Percentiles rank a stretch among this genome's conserved stretches.
Evolutionary conservation across 345 rosid species (phyloP).

Genomic region (Eucalyptus regnans): DNA sequence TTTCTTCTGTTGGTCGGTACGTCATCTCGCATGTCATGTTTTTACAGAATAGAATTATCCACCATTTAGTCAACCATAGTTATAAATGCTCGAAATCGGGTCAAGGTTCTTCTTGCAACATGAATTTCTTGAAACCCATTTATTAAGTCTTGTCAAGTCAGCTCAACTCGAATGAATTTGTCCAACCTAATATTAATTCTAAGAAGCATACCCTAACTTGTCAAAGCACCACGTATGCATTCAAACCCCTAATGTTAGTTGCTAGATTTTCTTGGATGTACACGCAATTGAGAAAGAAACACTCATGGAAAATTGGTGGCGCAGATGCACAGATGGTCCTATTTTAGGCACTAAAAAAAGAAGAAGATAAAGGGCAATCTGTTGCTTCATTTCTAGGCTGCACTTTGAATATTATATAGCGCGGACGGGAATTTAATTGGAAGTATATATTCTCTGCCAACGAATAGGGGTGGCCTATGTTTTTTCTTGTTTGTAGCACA

Average conservation of each 20-base stretch:
- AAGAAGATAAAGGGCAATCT: neutral
- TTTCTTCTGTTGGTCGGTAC: neutral
- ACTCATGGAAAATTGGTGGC: neutral
- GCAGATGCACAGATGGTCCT: neutral
- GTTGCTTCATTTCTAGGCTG: neutral
- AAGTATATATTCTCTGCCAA: neutral
- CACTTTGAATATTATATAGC: neutral
- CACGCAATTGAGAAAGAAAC: neutral
- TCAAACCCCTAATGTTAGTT: neutral
- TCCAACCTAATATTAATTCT: neutral
- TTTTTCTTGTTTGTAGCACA: neutral
- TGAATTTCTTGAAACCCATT: neutral
- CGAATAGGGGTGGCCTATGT: neutral
- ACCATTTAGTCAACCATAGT: neutral
- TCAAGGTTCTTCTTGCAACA: neutral
- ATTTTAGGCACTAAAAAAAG: neutral
- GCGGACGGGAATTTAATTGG: neutral
- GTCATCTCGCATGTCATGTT: neutral
- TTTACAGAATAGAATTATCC: neutral
- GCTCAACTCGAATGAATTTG: neutral
- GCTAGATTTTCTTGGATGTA: neutral
- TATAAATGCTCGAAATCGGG: fast-evolving
- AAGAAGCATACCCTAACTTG: neutral
- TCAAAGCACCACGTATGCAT: neutral
- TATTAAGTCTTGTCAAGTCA: neutral